A percentile compares a stretch with the other conserved stretches of the same genome.
Evolutionary conservation across 345 rosid genomes (phyloP).

Genomic region (Gossypium arboreum): DNA sequence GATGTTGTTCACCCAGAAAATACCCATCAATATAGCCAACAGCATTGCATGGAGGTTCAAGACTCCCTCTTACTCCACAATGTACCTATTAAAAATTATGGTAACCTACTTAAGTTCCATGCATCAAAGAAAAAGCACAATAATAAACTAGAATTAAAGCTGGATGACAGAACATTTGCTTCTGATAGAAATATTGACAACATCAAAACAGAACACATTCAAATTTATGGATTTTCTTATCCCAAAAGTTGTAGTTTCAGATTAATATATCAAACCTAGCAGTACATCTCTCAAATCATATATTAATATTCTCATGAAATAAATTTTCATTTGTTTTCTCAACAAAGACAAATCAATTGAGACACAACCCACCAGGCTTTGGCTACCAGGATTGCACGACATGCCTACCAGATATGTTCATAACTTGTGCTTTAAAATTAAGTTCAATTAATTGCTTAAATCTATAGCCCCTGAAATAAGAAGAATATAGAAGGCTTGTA

Average conservation of each 20-base stretch:
- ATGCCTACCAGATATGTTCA: not conserved
- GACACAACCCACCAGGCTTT: not conserved
- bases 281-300: not conserved
- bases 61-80: slow-evolving; percentile 54
- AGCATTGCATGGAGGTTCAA: slow-evolving; percentile 60
- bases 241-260: not conserved
- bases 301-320: not conserved
- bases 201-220: not conserved
- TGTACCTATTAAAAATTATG: slow-evolving; percentile 32
- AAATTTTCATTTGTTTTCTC: not conserved
- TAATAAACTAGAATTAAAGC: slow-evolving; percentile 1
- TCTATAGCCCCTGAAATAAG: not conserved
- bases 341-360: not conserved
- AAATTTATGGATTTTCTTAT: not conserved
- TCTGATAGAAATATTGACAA: not conserved
- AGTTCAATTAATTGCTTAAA: not conserved
- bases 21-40: slow-evolving; percentile 47
- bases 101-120: slow-evolving; percentile 4
- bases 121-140: not conserved
- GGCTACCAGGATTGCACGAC: not conserved
- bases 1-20: slow-evolving; percentile 47
- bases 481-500: not conserved
- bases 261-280: not conserved
- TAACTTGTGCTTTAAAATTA: not conserved
- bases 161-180: not conserved